These are phyloP conservation scores for Penicillium sp. DNA, from an alignment of 2,329 filamentous ascomycete genomes.

Conservation along the genomic window DNA sequence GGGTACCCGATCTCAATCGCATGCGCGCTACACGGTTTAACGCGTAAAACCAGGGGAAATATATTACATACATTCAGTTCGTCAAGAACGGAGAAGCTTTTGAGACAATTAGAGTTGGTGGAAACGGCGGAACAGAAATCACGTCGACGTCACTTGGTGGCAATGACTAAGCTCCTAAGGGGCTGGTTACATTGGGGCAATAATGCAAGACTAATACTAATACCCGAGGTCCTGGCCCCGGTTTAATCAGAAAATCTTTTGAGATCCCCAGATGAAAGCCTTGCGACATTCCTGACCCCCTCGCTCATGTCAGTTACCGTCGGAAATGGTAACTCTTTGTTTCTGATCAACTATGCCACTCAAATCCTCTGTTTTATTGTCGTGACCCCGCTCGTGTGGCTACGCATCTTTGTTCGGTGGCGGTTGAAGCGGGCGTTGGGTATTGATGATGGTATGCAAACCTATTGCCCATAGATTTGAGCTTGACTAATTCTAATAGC, in stretches of 20 bases:
- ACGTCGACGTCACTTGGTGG: slow-evolving; percentile 1
- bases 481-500: slow-evolving; percentile 6
- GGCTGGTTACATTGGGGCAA: slow-evolving; percentile 1
- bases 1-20: neutral
- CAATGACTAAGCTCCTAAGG: slow-evolving; percentile 1
- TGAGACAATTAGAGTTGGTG: neutral
- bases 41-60: too few relatives aligned
- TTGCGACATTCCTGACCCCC: neutral
- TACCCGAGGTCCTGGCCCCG: slow-evolving; percentile 1
- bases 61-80: too few relatives aligned
- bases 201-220: neutral
- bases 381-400: slow-evolving; percentile 10
- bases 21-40: neutral
- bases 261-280: neutral
- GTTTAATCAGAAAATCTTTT: slow-evolving; percentile 3
- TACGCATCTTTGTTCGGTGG: slow-evolving; percentile 13
- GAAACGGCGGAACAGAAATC: neutral
- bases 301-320: slow-evolving; percentile 13
- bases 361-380: slow-evolving; percentile 9
- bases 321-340: slow-evolving; percentile 9
- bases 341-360: slow-evolving; percentile 13
- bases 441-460: slow-evolving; percentile 14
- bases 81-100: too few relatives aligned
- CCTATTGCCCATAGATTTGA: neutral
- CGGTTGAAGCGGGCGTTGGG: slow-evolving; percentile 8